Conservation (phyloP, 805 yeast species). For the Saccharomyces mikatae region DNA sequence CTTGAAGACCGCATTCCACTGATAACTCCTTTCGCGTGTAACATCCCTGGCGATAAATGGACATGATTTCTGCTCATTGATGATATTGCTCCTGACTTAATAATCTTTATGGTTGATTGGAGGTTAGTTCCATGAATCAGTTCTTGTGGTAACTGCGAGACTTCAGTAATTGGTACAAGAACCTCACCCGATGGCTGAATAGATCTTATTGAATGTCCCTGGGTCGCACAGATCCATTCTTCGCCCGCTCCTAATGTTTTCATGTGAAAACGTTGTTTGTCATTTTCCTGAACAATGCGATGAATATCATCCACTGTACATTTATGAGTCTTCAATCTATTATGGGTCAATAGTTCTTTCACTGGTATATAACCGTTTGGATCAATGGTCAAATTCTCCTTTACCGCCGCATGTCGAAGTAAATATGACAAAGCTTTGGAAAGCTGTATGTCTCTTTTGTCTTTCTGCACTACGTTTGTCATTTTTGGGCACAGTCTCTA, state of each 20-base stretch:
- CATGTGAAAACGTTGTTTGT: conserved; percentile 63
- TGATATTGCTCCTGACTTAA: conserved; percentile 48
- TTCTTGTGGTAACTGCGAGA: conserved; percentile 38
- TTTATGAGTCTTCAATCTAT: conserved; percentile 48
- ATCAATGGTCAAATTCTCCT: conserved; percentile 59
- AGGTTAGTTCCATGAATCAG: conserved; percentile 77
- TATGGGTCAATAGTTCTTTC: conserved; percentile 44
- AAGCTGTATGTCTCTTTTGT: conserved; percentile 43
- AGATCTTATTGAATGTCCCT: conserved; percentile 70
- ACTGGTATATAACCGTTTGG: conserved; percentile 57
- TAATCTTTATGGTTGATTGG: conserved; percentile 40
- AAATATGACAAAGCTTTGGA: conserved; percentile 72
- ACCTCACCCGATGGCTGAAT: conserved; percentile 37
- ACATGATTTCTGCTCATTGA: conserved; percentile 76
- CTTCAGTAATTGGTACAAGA: conserved; percentile 31
- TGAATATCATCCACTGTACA: conserved; percentile 51
- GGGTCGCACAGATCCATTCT: conserved; percentile 69
- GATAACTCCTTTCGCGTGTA: conserved; percentile 39
- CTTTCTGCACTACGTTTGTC: conserved; percentile 25
- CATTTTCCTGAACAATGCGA: conserved; percentile 54
- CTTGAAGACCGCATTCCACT: conserved; percentile 65
- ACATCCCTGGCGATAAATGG: conserved; percentile 65
- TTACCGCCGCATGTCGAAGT: conserved; percentile 76
- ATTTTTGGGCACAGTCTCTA: background rate
- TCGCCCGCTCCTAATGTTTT: conserved; percentile 21